Conservation (phyloP, 164 flowering plant species). For the Annona squamosa region DNA sequence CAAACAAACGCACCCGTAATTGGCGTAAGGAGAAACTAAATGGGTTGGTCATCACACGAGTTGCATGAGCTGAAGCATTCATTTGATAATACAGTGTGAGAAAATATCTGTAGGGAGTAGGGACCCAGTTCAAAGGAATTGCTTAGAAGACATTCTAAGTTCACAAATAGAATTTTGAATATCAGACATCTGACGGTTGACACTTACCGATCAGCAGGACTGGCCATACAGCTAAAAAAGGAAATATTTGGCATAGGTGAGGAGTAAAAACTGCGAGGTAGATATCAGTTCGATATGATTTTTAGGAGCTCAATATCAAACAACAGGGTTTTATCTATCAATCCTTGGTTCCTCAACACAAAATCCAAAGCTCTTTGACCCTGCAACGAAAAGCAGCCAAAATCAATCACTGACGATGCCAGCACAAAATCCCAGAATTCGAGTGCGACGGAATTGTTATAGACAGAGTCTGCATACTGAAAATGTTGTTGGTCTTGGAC, state of each 20-base stretch:
- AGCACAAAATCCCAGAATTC: neutral
- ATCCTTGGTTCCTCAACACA: constrained; percentile 92
- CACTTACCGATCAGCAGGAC: too few relatives aligned
- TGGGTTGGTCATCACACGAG: too few relatives aligned
- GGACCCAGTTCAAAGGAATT: too few relatives aligned
- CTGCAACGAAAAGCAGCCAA: constrained; percentile 26
- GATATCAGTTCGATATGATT: constrained; percentile 47
- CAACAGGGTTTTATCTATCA: constrained; percentile 90
- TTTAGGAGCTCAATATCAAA: constrained; percentile 92
- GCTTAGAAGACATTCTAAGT: too few relatives aligned
- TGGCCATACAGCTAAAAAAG: neutral
- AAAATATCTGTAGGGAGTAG: too few relatives aligned
- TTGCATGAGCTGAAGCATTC: too few relatives aligned
- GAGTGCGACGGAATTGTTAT: neutral
- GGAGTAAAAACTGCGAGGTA: neutral
- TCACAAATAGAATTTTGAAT: too few relatives aligned
- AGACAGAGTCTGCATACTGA: constrained; percentile 38
- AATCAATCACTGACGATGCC: neutral
- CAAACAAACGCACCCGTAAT: too few relatives aligned
- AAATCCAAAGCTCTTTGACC: constrained; percentile 94
- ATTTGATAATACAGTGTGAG: too few relatives aligned
- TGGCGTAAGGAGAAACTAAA: too few relatives aligned
- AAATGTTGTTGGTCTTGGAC: constrained; percentile 84
- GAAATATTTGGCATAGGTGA: neutral
- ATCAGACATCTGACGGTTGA: too few relatives aligned